Conservation (phyloP, 2,329 filamentous ascomycete genomes). For the Claviceps maximensis region DNA sequence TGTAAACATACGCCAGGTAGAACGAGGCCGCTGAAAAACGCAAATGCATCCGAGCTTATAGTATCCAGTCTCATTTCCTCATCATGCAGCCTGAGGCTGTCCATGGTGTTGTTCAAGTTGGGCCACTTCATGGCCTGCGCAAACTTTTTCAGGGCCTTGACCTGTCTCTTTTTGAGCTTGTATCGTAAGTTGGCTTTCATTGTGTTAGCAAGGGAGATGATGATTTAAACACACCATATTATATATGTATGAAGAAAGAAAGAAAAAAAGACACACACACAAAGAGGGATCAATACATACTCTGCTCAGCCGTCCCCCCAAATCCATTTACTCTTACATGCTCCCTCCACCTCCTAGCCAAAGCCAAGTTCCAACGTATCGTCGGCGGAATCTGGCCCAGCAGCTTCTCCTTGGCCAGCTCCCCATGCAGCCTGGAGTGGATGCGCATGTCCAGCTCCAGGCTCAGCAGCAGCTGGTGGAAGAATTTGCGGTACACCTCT, state of each 20-base stretch:
- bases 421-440: conserved; percentile 46
- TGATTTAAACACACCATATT: too few species aligned
- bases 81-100: conserved; percentile 47
- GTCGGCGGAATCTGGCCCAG: conserved; percentile 52
- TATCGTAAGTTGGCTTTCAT: conserved; percentile 45
- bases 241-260: neutral
- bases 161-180: conserved; percentile 52
- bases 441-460: conserved; percentile 61
- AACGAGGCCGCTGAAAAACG: conserved; percentile 63
- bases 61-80: conserved; percentile 43
- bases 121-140: conserved; percentile 66
- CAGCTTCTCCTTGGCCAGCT: conserved; percentile 51
- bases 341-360: conserved; percentile 61
- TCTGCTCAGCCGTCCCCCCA: conserved; percentile 37
- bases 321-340: conserved; percentile 54
- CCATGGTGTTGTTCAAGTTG: conserved; percentile 52
- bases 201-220: neutral
- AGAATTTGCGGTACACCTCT: conserved; percentile 51
- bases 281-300: conserved; percentile 18
- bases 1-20: conserved; percentile 48
- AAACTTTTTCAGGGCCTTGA: conserved; percentile 55
- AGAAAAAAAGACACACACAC: neutral
- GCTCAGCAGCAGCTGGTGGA: conserved; percentile 63
- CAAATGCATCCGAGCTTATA: conserved; percentile 58
- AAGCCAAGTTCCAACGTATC: conserved; percentile 58